These are phyloP conservation scores for Lasiodiplodia hormozganensis DNA, from an alignment of 2,329 filamentous ascomycete species.

Conservation along the genomic window DNA sequence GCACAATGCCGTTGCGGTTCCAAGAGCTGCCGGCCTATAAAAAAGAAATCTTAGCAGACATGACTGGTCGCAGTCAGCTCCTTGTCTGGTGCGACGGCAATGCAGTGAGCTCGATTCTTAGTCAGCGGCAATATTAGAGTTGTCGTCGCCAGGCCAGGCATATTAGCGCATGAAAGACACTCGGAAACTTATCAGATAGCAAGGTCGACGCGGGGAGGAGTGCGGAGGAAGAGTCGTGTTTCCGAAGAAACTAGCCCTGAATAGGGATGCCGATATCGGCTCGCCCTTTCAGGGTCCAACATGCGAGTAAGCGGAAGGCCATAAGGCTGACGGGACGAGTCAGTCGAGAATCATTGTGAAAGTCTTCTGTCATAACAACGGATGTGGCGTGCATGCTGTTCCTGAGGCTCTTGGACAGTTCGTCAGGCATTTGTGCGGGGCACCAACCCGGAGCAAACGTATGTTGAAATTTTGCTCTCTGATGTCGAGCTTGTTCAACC, in stretches of 20 bases:
- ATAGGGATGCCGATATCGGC: slow-evolving; percentile 1
- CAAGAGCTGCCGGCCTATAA: no score
- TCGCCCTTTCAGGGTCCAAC: slow-evolving; percentile 8
- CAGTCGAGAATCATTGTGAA: background rate
- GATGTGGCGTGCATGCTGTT: background rate
- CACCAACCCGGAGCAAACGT: background rate
- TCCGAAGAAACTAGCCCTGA: background rate
- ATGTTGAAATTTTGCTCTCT: background rate
- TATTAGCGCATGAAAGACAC: background rate
- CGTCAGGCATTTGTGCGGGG: background rate
- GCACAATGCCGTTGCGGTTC: background rate
- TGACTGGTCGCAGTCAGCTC: no score
- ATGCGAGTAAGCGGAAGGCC: background rate
- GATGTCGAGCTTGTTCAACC: slow-evolving; percentile 11
- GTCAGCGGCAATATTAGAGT: no score
- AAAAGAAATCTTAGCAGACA: no score
- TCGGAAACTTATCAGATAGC: background rate
- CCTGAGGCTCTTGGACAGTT: background rate
- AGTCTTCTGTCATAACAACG: background rate
- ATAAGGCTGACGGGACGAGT: background rate
- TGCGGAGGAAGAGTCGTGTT: background rate
- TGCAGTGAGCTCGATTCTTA: no score
- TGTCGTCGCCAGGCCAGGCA: no score
- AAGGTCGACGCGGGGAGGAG: no score
- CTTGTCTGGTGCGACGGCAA: no score